A percentile compares a stretch with the other conserved stretches of the same genome.
phyloP scores from a whole-genome alignment of 805 yeast genomes.

The Cyberlindnera mississippiensis region DNA sequence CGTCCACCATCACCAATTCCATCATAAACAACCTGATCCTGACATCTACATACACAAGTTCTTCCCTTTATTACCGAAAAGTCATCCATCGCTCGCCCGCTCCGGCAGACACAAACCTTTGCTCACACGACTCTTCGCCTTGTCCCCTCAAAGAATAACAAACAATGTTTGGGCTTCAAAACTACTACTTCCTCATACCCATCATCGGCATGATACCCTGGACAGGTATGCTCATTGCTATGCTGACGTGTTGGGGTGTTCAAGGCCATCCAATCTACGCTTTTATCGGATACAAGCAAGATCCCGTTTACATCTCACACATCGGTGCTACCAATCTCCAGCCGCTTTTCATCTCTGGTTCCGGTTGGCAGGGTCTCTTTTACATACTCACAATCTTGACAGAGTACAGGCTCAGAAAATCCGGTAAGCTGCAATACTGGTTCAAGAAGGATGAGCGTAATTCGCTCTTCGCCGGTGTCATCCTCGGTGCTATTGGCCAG shows the following conservation, averaged over 20 bases:
- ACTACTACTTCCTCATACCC: constrained; percentile 55
- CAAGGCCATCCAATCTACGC: constrained; percentile 74
- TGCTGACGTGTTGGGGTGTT: constrained; percentile 72
- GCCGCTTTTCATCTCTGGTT: constrained; percentile 77
- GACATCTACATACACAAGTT: no score
- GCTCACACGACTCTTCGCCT: background rate
- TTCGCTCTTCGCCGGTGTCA: constrained; percentile 37
- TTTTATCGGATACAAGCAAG: constrained; percentile 43
- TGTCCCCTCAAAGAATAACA: no score
- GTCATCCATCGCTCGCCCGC: no score
- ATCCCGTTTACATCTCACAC: constrained; percentile 73
- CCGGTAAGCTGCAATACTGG: constrained; percentile 45
- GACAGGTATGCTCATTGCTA: constrained; percentile 89
- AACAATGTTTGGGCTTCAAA: constrained; percentile 26
- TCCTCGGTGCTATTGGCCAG: constrained; percentile 55
- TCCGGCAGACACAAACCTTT: no score
- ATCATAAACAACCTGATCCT: no score
- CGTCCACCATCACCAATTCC: no score
- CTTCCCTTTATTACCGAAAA: no score
- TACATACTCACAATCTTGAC: constrained; percentile 58
- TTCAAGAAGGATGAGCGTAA: constrained; percentile 36
- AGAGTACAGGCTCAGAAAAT: constrained; percentile 59
- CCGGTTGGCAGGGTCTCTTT: constrained; percentile 73
- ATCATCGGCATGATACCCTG: constrained; percentile 63
- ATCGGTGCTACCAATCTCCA: constrained; percentile 85